Evolutionary conservation across 2,329 filamentous ascomycete species (phyloP).

Genomic region (Fusarium bulbicola): DNA sequence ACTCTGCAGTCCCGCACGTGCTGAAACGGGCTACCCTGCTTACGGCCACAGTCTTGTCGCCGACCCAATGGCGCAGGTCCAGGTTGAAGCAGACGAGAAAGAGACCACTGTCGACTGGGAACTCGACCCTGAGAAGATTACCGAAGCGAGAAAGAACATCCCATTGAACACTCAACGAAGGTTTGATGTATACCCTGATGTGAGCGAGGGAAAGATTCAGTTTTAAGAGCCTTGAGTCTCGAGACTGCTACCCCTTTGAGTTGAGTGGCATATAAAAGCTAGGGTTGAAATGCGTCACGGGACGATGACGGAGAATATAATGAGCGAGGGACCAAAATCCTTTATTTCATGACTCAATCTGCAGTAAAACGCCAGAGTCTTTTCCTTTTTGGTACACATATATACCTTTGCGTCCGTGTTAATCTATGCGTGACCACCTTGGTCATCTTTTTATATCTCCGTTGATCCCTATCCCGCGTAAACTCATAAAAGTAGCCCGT

Average conservation of each 20-base stretch:
- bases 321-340: slow-evolving; percentile 8
- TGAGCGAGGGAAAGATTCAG: slow-evolving; percentile 69
- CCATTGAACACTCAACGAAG: slow-evolving; percentile 85
- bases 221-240: slow-evolving; percentile 44
- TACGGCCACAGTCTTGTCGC: slow-evolving; percentile 92
- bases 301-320: background rate
- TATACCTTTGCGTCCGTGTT: slow-evolving; percentile 16
- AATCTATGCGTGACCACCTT: slow-evolving; percentile 34
- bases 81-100: slow-evolving; percentile 79
- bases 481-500: slow-evolving; percentile 36
- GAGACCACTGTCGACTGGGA: slow-evolving; percentile 82
- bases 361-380: slow-evolving; percentile 24
- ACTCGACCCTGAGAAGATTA: slow-evolving; percentile 73
- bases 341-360: slow-evolving; percentile 34
- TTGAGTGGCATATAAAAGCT: background rate
- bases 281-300: background rate
- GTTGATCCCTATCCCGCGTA: slow-evolving; percentile 29
- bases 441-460: slow-evolving; percentile 25
- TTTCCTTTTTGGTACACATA: slow-evolving; percentile 11
- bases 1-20: slow-evolving; percentile 89
- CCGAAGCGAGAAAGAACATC: slow-evolving; percentile 81
- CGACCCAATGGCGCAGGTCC: slow-evolving; percentile 85
- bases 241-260: background rate
- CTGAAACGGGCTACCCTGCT: slow-evolving; percentile 81
- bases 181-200: slow-evolving; percentile 95